Conservation (phyloP, 768 basidiomycete genomes). For the Leucocoprinus leucothites region DNA sequence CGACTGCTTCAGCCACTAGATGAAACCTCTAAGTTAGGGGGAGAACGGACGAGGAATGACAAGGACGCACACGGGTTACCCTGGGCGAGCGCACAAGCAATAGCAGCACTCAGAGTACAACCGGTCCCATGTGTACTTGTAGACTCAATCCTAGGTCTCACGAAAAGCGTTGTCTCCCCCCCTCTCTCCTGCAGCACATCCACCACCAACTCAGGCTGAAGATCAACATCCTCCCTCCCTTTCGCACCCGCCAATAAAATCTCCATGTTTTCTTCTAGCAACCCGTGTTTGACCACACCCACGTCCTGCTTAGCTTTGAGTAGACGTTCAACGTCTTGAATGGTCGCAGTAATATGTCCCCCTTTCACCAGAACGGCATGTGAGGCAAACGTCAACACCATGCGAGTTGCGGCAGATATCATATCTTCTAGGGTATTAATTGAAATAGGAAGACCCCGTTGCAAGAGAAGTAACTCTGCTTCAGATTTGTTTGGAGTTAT, state of each 20-base stretch:
- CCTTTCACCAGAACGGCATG: conserved; percentile 79
- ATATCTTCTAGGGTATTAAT: conserved; percentile 57
- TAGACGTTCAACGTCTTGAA: conserved; percentile 41
- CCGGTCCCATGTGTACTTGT: conserved; percentile 89
- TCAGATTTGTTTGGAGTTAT: conserved; percentile 88
- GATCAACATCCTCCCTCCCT: conserved; percentile 2
- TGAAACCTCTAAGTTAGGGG: background rate
- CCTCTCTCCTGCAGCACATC: conserved; percentile 54
- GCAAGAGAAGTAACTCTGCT: conserved; percentile 63
- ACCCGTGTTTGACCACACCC: conserved; percentile 39
- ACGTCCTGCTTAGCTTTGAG: conserved; percentile 25
- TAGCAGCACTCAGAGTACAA: conserved; percentile 84
- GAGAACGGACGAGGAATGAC: background rate
- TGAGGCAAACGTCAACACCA: conserved; percentile 43
- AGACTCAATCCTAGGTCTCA: conserved; percentile 60
- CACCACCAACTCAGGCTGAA: conserved; percentile 43
- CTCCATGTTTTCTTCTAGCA: conserved; percentile 58
- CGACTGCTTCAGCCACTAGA: conserved; percentile 47
- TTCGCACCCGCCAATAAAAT: conserved; percentile 41
- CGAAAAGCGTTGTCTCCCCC: conserved; percentile 45
- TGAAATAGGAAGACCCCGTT: conserved; percentile 19
- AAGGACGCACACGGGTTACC: conserved; percentile 40
- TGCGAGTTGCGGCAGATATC: conserved; percentile 48
- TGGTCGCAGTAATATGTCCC: conserved; percentile 59
- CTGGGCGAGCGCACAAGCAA: conserved; percentile 63